Conservation (phyloP, 208 protist genomes). For the Crithidia sp. region DNA sequence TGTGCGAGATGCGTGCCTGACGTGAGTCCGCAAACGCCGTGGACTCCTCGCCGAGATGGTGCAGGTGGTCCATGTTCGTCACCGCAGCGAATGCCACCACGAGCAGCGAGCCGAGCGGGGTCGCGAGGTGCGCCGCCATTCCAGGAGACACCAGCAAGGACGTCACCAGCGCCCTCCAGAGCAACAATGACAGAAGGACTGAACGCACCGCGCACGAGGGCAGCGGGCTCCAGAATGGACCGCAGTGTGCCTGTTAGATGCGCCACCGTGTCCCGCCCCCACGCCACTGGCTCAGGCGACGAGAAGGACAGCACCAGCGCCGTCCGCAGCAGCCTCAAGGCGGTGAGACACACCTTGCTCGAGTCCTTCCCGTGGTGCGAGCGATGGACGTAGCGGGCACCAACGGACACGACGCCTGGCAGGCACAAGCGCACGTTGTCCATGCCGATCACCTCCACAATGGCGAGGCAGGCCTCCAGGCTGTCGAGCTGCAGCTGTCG, state of each 20-base stretch:
- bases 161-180: constrained; percentile 35
- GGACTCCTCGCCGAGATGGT: constrained; percentile 26
- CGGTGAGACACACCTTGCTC: constrained; percentile 51
- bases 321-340: constrained; percentile 52
- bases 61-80: constrained; percentile 46
- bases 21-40: background rate
- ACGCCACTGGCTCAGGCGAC: constrained; percentile 30
- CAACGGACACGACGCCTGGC: constrained; percentile 77
- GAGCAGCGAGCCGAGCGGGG: constrained; percentile 26
- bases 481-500: constrained; percentile 70
- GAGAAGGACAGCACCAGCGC: constrained; percentile 27
- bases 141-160: constrained; percentile 38
- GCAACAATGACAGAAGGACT: constrained; percentile 22
- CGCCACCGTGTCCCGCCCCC: constrained; percentile 35
- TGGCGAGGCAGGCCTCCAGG: constrained; percentile 59
- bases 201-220: constrained; percentile 26
- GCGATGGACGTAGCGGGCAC: constrained; percentile 70
- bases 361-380: constrained; percentile 77
- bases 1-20: background rate
- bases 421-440: constrained; percentile 67
- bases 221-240: constrained; percentile 33
- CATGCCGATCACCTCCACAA: constrained; percentile 61
- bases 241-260: constrained; percentile 40
- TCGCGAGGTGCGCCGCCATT: constrained; percentile 23
- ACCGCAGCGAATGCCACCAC: constrained; percentile 45